Percentiles rank a stretch among this genome's conserved stretches.
Evolutionary conservation across 2,329 filamentous ascomycete species (phyloP).

Genomic region (Colletotrichum sp.): DNA sequence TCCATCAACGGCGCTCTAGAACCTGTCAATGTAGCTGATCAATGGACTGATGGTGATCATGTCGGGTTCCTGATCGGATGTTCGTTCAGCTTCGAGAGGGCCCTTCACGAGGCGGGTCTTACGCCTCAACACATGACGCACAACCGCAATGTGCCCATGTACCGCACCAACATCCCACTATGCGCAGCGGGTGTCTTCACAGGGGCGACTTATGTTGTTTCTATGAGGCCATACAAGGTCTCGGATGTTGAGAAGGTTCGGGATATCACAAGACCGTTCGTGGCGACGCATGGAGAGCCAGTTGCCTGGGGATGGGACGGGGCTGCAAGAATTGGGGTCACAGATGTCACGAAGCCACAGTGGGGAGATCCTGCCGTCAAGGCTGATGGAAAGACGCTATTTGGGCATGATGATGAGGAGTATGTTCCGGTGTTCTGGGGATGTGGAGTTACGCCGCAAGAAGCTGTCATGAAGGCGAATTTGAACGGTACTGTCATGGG

Average conservation of each 20-base stretch:
- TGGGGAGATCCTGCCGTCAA: conserved; percentile 59
- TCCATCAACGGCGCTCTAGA: conserved; percentile 29
- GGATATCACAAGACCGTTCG: conserved; percentile 58
- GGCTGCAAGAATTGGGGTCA: conserved; percentile 55
- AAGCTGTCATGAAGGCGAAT: conserved; percentile 62
- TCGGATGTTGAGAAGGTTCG: conserved; percentile 57
- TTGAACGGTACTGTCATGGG: conserved; percentile 63
- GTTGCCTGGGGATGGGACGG: conserved; percentile 70
- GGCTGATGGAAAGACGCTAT: conserved; percentile 39
- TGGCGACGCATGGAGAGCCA: conserved; percentile 66
- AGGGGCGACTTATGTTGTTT: conserved; percentile 60
- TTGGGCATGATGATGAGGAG: conserved; percentile 35
- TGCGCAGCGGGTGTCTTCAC: conserved; percentile 64
- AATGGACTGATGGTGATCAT: conserved; percentile 61
- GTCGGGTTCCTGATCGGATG: conserved; percentile 69
- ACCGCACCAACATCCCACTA: conserved; percentile 60
- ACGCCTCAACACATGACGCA: conserved; percentile 53
- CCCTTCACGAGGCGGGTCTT: conserved; percentile 55
- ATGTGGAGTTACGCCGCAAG: conserved; percentile 70
- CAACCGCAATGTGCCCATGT: conserved; percentile 64
- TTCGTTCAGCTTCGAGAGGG: conserved; percentile 67
- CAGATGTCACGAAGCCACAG: conserved; percentile 55
- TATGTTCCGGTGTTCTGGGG: conserved; percentile 66
- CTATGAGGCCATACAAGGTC: conserved; percentile 63
- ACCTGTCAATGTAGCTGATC: conserved; percentile 43